Evolutionary conservation across 768 basidiomycete genomes (phyloP).

Genomic region (Lanmaoa pseudosensibilis): DNA sequence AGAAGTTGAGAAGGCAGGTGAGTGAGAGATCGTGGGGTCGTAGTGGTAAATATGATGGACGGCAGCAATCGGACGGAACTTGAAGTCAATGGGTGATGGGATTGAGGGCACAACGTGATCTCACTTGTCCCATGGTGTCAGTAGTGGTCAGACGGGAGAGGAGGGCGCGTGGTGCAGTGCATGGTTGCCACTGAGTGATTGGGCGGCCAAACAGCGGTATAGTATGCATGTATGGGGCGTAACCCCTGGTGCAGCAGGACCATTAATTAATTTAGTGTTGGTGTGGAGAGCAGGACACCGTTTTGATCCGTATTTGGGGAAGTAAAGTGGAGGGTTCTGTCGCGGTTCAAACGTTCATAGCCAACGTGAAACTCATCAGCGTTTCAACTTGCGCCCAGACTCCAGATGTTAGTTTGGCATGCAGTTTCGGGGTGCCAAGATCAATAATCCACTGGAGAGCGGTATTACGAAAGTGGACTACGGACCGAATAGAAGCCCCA

Average conservation of each 20-base stretch:
- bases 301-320: neutral
- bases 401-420: neutral
- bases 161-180: too few species aligned
- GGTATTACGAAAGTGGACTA: neutral
- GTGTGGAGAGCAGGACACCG: neutral
- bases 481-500: neutral
- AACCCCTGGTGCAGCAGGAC: neutral
- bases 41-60: neutral
- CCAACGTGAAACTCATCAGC: slow-evolving; percentile 1
- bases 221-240: neutral
- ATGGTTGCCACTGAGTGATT: too few species aligned
- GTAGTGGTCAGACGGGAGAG: too few species aligned
- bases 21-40: neutral
- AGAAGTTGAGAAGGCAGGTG: neutral
- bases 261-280: neutral
- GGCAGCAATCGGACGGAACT: neutral
- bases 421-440: neutral
- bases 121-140: neutral
- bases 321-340: neutral
- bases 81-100: neutral
- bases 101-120: neutral
- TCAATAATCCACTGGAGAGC: neutral
- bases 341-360: too few species aligned
- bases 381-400: slow-evolving; percentile 5
- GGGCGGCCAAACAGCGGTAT: too few species aligned